phyloP scores from a whole-genome alignment of 1,139 yeast genomes.

The Yamadazyma atmosphaerica region DNA sequence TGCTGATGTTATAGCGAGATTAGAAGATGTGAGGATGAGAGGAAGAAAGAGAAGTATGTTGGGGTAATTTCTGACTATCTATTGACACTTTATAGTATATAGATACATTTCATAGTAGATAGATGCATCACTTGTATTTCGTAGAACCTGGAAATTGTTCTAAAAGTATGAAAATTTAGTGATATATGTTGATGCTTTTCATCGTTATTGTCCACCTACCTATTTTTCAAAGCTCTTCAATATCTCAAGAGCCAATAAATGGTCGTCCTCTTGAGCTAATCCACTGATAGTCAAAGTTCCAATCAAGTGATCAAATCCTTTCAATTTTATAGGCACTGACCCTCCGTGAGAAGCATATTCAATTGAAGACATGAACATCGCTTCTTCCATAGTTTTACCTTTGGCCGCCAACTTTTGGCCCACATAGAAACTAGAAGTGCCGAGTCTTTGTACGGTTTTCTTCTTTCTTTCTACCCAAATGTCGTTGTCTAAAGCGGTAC shows the following conservation, averaged over 20 bases:
- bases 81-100: no score
- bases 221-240: conserved; percentile 6
- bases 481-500: conserved; percentile 54
- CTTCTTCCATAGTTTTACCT: conserved; percentile 33
- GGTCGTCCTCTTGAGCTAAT: conserved; percentile 35
- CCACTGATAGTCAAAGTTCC: conserved; percentile 66
- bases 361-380: conserved; percentile 38
- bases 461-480: conserved; percentile 59
- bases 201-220: no score
- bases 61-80: conserved; percentile 41
- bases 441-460: conserved; percentile 51
- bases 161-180: no score
- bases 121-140: no score
- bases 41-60: conserved; percentile 96
- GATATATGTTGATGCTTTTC: no score
- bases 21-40: conserved; percentile 83
- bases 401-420: conserved; percentile 46
- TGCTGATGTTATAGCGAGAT: conserved; percentile 58
- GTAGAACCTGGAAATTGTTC: no score
- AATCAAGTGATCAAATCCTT: conserved; percentile 44
- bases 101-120: background rate
- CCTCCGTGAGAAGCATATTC: conserved; percentile 69
- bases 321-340: conserved; percentile 53
- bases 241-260: conserved; percentile 1
- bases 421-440: conserved; percentile 53